Evolutionary conservation across 2,329 filamentous ascomycete genomes (phyloP).

Genomic region (Helicocarpus griseus): DNA sequence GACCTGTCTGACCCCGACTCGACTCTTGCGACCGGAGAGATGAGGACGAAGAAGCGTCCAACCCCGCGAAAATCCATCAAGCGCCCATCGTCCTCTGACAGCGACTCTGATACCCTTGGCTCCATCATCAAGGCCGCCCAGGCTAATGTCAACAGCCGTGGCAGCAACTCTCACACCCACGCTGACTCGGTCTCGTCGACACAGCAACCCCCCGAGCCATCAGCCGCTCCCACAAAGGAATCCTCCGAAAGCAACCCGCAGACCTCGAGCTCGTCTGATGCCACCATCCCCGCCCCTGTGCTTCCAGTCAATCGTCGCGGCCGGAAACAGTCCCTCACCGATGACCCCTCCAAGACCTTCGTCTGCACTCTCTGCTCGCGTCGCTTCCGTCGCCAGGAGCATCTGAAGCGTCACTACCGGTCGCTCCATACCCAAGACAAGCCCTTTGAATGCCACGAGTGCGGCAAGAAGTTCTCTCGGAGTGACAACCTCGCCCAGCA

Average conservation of each 20-base stretch:
- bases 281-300: constrained; percentile 16
- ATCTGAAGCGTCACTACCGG: constrained; percentile 96
- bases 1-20: constrained; percentile 38
- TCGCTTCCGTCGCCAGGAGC: constrained; percentile 94
- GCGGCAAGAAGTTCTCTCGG: constrained; percentile 97
- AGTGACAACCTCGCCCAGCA: constrained; percentile 97
- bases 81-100: constrained; percentile 18
- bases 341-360: constrained; percentile 97
- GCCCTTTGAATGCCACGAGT: constrained; percentile 95
- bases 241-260: constrained; percentile 36
- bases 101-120: constrained; percentile 21
- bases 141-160: constrained; percentile 19
- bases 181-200: constrained; percentile 27
- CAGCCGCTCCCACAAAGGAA: neutral
- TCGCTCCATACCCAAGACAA: constrained; percentile 98
- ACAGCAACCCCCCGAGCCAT: constrained; percentile 13
- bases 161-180: constrained; percentile 41
- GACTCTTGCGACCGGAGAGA: constrained; percentile 25
- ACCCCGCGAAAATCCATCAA: constrained; percentile 30
- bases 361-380: constrained; percentile 94
- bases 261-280: constrained; percentile 36
- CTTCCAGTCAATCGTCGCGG: constrained; percentile 75
- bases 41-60: constrained; percentile 42
- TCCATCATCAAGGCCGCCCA: constrained; percentile 22
- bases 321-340: constrained; percentile 95